Evolutionary conservation across 2,329 filamentous ascomycete species (phyloP).

Genomic region (Cercospora sp.): DNA sequence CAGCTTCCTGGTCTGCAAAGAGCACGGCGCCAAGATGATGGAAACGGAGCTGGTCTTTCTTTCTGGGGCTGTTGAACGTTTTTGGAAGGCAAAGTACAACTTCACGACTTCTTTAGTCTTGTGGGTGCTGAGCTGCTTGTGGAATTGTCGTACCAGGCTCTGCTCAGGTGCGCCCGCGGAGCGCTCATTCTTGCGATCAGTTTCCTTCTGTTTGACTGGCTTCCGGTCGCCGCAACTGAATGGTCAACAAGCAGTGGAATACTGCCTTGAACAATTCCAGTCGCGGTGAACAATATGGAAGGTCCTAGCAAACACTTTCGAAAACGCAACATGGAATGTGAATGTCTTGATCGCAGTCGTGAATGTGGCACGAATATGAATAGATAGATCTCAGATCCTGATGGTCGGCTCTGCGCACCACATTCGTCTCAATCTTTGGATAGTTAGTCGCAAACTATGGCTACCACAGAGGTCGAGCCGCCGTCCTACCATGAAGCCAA

Average conservation of each 20-base stretch:
- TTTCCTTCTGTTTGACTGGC: too few relatives aligned
- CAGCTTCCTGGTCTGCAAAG: background rate
- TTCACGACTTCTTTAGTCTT: background rate
- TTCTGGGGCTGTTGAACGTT: too few relatives aligned
- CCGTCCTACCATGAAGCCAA: conserved; percentile 11
- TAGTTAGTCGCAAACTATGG: background rate
- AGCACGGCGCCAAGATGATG: background rate
- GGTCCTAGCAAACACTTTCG: background rate
- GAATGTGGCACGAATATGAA: background rate
- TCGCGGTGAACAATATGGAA: background rate
- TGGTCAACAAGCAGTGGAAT: background rate
- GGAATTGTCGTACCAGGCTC: background rate
- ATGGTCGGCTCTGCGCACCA: background rate
- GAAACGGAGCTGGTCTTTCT: too few relatives aligned
- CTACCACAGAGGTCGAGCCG: background rate
- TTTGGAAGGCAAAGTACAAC: too few relatives aligned
- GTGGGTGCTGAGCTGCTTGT: background rate
- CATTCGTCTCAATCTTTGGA: background rate
- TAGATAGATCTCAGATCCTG: background rate
- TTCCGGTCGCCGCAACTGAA: too few relatives aligned
- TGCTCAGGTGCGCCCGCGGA: background rate
- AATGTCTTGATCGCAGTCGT: background rate
- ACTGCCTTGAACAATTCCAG: background rate
- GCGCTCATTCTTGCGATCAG: background rate
- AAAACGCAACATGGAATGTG: background rate